A percentile compares a stretch with the other conserved stretches of the same genome.
Conservation (phyloP, 2,329 filamentous ascomycete species). For the Rutstroemia sydowiana region DNA sequence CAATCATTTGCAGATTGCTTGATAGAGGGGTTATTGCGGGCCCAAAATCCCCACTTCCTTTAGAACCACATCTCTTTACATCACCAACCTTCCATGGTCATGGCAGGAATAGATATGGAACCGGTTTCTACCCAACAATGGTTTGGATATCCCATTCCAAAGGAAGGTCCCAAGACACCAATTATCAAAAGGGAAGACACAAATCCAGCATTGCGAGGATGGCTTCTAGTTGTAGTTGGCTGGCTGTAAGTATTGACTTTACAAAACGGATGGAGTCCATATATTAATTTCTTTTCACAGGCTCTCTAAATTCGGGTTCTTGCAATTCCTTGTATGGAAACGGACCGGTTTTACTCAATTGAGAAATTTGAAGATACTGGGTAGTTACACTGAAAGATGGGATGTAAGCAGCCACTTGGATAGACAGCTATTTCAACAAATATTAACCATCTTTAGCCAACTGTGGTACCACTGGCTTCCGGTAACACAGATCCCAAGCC, state of each 20-base stretch:
- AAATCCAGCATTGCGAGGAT: conserved; percentile 65
- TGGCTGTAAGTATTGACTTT: conserved; percentile 44
- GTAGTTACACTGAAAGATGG: conserved; percentile 38
- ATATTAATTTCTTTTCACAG: conserved; percentile 23
- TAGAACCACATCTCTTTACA: neutral
- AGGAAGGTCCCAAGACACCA: conserved; percentile 28
- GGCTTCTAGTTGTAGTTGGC: conserved; percentile 52
- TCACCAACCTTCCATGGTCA: neutral
- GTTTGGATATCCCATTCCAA: conserved; percentile 22
- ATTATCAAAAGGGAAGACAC: conserved; percentile 45
- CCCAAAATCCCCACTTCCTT: no score
- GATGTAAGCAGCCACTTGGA: conserved; percentile 36
- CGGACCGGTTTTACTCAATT: conserved; percentile 53
- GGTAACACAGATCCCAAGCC: conserved; percentile 12
- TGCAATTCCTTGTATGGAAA: conserved; percentile 61
- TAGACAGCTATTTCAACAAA: neutral
- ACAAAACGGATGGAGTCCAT: neutral
- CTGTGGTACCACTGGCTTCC: conserved; percentile 44
- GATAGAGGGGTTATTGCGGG: no score
- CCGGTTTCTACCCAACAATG: neutral
- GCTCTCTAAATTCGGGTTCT: conserved; percentile 48
- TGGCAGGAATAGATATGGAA: neutral
- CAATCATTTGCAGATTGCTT: no score
- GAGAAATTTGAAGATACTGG: conserved; percentile 40
- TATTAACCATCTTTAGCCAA: conserved; percentile 37